phyloP scores from a whole-genome alignment of 768 basidiomycete species.

The Rubroboletus pulcherrimus region DNA sequence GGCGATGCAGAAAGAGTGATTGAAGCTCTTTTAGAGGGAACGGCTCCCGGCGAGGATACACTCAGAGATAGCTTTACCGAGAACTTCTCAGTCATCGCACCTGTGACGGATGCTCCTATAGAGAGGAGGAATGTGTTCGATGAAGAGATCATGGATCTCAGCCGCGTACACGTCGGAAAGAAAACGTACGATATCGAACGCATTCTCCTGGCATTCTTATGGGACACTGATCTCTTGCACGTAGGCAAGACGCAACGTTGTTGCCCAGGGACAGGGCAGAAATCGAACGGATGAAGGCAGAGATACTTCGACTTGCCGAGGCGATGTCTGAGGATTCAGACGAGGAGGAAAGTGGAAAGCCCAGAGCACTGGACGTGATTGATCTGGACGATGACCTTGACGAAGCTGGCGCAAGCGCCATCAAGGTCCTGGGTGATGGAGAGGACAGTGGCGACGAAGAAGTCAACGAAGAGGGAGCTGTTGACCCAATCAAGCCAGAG shows the following conservation, averaged over 20 bases:
- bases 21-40: conserved; percentile 72
- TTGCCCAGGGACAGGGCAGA: conserved; percentile 54
- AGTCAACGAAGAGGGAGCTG: conserved; percentile 25
- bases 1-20: conserved; percentile 61
- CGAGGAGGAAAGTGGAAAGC: conserved; percentile 45
- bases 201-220: neutral
- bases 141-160: conserved; percentile 63
- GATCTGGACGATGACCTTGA: conserved; percentile 56
- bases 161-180: conserved; percentile 60
- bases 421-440: conserved; percentile 60
- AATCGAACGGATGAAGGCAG: conserved; percentile 75
- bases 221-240: conserved; percentile 1
- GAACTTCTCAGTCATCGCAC: neutral
- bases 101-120: conserved; percentile 20
- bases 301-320: conserved; percentile 76
- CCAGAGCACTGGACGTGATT: conserved; percentile 23
- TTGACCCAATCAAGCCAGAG: conserved; percentile 41
- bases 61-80: conserved; percentile 15
- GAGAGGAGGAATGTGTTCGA: conserved; percentile 76
- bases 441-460: conserved; percentile 41
- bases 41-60: conserved; percentile 43
- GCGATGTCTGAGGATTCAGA: conserved; percentile 62
- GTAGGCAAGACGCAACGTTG: conserved; percentile 43
- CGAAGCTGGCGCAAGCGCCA: conserved; percentile 35
- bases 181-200: conserved; percentile 43